Base-by-base conservation (phyloP, 805 yeast species). In the Zygoascus biomembranicola region DNA sequence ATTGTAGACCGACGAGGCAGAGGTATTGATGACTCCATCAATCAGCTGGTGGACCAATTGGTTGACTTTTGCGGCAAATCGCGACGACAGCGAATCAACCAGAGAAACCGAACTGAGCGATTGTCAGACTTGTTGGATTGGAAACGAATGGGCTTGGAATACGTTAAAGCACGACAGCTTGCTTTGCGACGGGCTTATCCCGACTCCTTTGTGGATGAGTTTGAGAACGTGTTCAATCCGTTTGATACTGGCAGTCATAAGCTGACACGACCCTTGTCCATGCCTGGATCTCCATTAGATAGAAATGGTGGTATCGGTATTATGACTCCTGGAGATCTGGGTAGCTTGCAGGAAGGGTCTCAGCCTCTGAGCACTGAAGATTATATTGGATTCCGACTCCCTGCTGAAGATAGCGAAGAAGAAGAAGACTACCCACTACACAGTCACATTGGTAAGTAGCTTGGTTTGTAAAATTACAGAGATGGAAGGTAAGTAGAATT, bases 281-380 rank as follows among this genome's bases (percentile, higher is more conserved):
- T 88, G n/a, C 98, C 98, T 1, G 98, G 97, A 2, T 90, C 97
- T 5, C 98, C 99, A 57, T 76, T 90, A 54, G 88, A 79, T 59
- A 70, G 82, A 1, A 69, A 81, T 13, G 83, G 86, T 16, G 73
- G 84, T 61, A 92, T 90, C 96, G 73, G 84, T 61, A 92, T 90
- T 96, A 92, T 90, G 96, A 92, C 99, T 1, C 99, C 99, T 0
- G 99, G 99, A 42, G 99, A 92, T 68, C 77, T 92, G 58, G 99
- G 98, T n/a, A 84, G 96, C 2, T 76, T 94, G 63, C 97, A 90
- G 67, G 99, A 92, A 67, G 87, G 88, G 41, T 81, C 81, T 54
- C 87, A 87, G 63, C 75, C 80, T 1, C 73, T 82, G 55, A 74
- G 75, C 59, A 82, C 85, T 39, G 89, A 87, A 41, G 97, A 92